Base-by-base conservation (phyloP, 176 grass and related monocot species). In the Coix lacrymajobi region DNA sequence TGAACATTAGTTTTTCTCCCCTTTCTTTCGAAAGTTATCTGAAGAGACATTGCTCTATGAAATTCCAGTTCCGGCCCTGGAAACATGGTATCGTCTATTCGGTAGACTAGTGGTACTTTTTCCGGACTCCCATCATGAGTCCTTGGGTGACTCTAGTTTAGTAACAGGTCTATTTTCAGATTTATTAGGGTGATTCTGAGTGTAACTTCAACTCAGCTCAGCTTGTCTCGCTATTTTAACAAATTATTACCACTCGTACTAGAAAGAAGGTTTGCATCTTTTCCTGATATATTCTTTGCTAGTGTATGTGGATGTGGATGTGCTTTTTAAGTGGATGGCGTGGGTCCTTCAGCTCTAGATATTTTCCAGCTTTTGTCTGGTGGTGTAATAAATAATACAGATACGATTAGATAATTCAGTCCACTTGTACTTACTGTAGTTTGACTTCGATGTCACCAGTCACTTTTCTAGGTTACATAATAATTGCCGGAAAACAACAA, bases 311-410 rank as follows among this genome's bases (percentile, higher is more conserved):
- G 57, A 39, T 49, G 57, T 20, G 7, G 31, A 28, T 69, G 45
- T 6, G 44, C 31, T 37, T 67, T 80, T 9, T 6, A 17, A 69
- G 28, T 65, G 38, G 49, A 14, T 40, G 37, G 17, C 10, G 38
- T 82, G 80, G 68, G 38, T 62, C 68, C 80, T 62, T 73, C 28
- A 25, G 54, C 54, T 15, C 54, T 43, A 72, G 80, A 72, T 83
- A 83, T 83, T 83, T 83, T 83, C 1, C 0, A 31, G 36, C 1
- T 32, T 40, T 31, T 82, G 38, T 60, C 66, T 28, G 20, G 36
- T 0, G 38, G 3, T 38, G n/a, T 40, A 39, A 81, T 57, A 57
- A 69, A 70, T 8, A 5, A 46, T 13, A 43, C 16, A 40, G 16
- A 19, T 8, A 9, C 10, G n/a, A 14, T 30, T 15, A 58, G 24